phyloP scores from a whole-genome alignment of 1,284 basidiomycete species.

The Puccinia hordei region DNA sequence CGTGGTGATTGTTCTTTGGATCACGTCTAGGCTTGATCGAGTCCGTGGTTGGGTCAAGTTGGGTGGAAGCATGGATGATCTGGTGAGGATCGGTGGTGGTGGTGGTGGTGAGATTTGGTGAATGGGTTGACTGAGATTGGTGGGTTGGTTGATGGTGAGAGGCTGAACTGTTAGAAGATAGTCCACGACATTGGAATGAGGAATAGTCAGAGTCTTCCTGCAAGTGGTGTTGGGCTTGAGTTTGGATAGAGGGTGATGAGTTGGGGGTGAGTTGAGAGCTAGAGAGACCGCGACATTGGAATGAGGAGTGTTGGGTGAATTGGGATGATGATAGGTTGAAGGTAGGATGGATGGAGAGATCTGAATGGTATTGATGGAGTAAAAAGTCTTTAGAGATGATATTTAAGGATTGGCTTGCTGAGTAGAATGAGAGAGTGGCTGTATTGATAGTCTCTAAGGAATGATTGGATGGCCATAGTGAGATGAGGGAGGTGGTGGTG shows the following conservation, averaged over 20 bases:
- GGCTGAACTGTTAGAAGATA: too few relatives aligned
- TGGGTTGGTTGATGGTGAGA: background rate
- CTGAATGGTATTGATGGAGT: background rate
- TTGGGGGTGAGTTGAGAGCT: slow-evolving; percentile 5
- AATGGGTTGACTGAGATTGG: background rate
- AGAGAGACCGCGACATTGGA: slow-evolving; percentile 1
- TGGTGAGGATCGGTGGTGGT: background rate
- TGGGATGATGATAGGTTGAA: background rate
- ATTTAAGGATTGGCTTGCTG: background rate
- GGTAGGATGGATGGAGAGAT: background rate
- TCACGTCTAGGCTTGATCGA: background rate
- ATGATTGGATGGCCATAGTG: too few relatives aligned
- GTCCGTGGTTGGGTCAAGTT: background rate
- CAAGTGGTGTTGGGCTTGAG: too few relatives aligned
- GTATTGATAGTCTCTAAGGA: too few relatives aligned
- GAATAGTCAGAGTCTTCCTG: too few relatives aligned
- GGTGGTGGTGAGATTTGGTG: background rate
- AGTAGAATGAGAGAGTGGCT: background rate
- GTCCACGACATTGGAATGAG: too few relatives aligned
- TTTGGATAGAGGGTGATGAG: background rate
- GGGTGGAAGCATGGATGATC: background rate
- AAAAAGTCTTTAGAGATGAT: background rate
- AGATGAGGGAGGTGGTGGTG: too few relatives aligned
- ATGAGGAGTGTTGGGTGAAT: background rate
- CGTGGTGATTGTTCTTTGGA: background rate